Conservation (phyloP, 495 filamentous ascomycete genomes). For the Penicillium tannophilum region DNA sequence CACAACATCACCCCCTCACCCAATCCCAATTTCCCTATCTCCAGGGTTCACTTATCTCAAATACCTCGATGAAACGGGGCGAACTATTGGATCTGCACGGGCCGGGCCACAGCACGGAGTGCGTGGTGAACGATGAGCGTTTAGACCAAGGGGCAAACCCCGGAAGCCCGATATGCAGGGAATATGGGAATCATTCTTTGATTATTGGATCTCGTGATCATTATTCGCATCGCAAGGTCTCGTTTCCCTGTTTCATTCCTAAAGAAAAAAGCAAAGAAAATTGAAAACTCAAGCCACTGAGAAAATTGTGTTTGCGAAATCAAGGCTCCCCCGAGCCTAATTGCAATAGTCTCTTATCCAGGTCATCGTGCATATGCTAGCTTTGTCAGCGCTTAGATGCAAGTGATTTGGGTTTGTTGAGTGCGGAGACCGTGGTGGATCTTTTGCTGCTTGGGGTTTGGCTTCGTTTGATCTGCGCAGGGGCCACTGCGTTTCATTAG, state of each 20-base stretch:
- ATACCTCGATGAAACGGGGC: background rate
- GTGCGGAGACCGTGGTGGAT: background rate
- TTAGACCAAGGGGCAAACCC: background rate
- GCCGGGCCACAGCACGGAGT: constrained; percentile 10
- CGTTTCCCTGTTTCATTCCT: background rate
- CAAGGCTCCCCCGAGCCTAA: background rate
- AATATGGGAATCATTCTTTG: background rate
- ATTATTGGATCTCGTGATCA: background rate
- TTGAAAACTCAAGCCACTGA: background rate
- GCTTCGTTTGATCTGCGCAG: background rate
- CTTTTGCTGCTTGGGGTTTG: background rate
- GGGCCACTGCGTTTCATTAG: background rate
- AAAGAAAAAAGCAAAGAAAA: background rate
- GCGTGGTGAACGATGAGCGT: background rate
- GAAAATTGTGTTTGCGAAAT: background rate
- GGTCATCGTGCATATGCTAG: background rate
- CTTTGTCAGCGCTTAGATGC: background rate
- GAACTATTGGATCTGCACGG: constrained; percentile 17
- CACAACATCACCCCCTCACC: background rate
- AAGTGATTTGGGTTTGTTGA: background rate
- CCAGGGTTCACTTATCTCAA: background rate
- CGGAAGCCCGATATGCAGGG: background rate
- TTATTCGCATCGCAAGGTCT: background rate
- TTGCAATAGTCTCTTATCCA: background rate
- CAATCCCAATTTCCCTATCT: background rate